A percentile compares a stretch with the other conserved stretches of the same genome.
Conservation (phyloP, 371 early-diverging fungal genomes). For the Mucor ambiguus region DNA sequence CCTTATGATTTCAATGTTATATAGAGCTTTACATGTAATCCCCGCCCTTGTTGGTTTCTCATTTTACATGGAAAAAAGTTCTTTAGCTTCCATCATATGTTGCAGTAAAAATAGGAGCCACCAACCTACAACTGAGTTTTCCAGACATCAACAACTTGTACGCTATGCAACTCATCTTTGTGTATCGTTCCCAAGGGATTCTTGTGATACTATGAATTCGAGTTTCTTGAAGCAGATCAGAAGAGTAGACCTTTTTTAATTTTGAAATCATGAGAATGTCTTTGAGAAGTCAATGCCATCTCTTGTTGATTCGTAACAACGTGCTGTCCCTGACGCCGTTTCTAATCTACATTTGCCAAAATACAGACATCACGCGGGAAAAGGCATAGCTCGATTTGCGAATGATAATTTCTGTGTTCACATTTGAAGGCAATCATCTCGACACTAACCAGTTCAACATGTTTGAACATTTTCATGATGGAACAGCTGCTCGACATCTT, state of each 20-base stretch:
- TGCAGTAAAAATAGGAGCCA: slow-evolving; percentile 1
- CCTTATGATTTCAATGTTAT: not conserved
- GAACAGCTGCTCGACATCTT: not conserved
- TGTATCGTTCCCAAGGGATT: not conserved
- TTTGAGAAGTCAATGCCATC: not conserved
- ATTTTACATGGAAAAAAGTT: not conserved
- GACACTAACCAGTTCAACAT: no score
- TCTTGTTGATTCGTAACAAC: not conserved
- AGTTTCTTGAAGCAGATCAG: not conserved
- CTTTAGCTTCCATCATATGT: not conserved
- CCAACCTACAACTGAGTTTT: not conserved
- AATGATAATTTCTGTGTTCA: not conserved
- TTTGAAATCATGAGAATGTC: not conserved
- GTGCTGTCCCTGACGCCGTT: slow-evolving; percentile 3
- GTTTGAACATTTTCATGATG: not conserved
- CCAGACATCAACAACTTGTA: not conserved
- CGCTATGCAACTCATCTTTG: not conserved
- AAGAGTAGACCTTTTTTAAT: not conserved
- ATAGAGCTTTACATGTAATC: not conserved
- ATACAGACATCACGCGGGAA: not conserved
- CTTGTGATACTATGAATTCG: not conserved
- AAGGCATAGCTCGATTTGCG: not conserved
- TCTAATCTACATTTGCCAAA: not conserved
- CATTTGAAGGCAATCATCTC: not conserved
- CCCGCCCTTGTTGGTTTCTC: not conserved